Evolutionary conservation across 2,329 filamentous ascomycete species (phyloP), one percentile per base, ranked within the genome.

Genomic region (Mycocentrospora acerina): DNA sequence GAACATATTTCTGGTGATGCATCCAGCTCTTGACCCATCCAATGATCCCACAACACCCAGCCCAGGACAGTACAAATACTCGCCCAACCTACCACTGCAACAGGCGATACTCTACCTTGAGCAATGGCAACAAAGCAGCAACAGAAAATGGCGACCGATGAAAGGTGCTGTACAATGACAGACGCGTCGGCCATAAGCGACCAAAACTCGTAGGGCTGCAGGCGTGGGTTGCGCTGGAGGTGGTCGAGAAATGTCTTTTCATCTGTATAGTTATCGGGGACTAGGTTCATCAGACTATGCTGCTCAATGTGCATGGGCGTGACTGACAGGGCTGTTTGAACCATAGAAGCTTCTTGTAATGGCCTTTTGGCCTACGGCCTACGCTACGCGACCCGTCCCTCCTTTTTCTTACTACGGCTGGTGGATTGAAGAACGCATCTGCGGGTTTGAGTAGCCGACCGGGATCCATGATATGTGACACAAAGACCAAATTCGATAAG

Each of bases 261-360:
- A 64, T 98, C 93, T 27, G 93, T 97, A 66, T 97, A 97, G 68
- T 98, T 98, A 68, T 98, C 93, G n/a, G 93, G 90, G 63, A 94
- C 88, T 90, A 53, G 24, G 13, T 9, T 26, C 24, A 32, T 44
- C 22, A 59, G 47, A 31, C 7, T 13, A 7, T 29, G 24, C 12
- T 19, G 11, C 17, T 14, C 14, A 15, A 17, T 15, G 9, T 14
- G 14, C 26, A 4, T 16, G 10, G 9, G 13, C 12, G 4, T 9
- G 9, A 70, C 82, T 50, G 73, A 90, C 87, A 95, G 24, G 87
- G 88, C 66, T 97, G 93, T 71, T 95, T 95, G 61, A 98, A 90
- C 93, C 93, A 98, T 38, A 98, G 79, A 51, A 98, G 71, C 73
- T 97, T 97, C 77, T 94, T 95, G 88, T 91, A 97, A 9, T 81